phyloP scores from a whole-genome alignment of 495 filamentous ascomycete genomes.

The Xylaria telfairii region DNA sequence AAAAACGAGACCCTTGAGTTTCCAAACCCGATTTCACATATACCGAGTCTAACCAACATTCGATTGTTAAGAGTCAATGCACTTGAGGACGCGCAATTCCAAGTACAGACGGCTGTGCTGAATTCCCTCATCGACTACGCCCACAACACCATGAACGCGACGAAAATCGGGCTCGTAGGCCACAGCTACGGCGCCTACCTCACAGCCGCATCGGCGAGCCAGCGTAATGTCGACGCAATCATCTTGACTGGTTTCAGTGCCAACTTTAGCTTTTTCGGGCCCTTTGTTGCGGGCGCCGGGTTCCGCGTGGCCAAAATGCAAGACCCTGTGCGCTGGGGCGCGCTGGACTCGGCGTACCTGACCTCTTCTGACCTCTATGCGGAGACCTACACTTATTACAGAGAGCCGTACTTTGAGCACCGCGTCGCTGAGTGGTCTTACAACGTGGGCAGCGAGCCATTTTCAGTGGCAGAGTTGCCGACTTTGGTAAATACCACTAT shows the following conservation, averaged over 20 bases:
- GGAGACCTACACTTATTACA: slow-evolving; percentile 29
- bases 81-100: slow-evolving; percentile 35
- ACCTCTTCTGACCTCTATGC: slow-evolving; percentile 21
- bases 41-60: background rate
- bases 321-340: slow-evolving; percentile 32
- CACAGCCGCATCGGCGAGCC: slow-evolving; percentile 29
- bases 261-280: slow-evolving; percentile 33
- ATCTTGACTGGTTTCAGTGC: slow-evolving; percentile 38
- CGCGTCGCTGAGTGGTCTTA: slow-evolving; percentile 36
- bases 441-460: slow-evolving; percentile 34
- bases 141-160: slow-evolving; percentile 28
- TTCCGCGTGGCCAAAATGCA: slow-evolving; percentile 32
- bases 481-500: slow-evolving; percentile 30
- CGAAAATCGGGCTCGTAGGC: slow-evolving; percentile 37
- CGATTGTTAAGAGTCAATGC: background rate
- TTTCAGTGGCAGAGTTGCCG: slow-evolving; percentile 35
- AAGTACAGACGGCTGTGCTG: slow-evolving; percentile 37
- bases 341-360: slow-evolving; percentile 32
- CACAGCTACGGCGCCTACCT: slow-evolving; percentile 43
- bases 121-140: slow-evolving; percentile 36
- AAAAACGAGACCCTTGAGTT: background rate
- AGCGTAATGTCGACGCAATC: slow-evolving; percentile 30
- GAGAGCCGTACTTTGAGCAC: slow-evolving; percentile 32
- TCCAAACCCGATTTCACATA: too few species aligned
- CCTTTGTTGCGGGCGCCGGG: slow-evolving; percentile 33